Base-by-base conservation (phyloP, 352 stramenopile species). In the Globisporangium spinosum region DNA sequence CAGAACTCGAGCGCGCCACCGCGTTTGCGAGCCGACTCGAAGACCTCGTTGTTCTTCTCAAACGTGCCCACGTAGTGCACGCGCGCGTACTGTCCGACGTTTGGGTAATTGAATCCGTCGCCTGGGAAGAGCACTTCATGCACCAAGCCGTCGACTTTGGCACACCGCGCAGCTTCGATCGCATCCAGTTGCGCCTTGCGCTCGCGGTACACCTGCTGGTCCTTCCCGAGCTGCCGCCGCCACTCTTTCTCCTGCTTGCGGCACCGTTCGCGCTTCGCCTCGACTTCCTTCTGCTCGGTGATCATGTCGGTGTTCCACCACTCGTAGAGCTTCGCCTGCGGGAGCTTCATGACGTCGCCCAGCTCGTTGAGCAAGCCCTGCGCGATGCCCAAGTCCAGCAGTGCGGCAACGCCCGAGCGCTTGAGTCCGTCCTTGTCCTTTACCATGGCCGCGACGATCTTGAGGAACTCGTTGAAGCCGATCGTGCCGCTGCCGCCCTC, bases 21-120 rank as follows among this genome's bases (percentile, higher is more conserved):
- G 29, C 85, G 83, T 51, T 72, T 80, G 27, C 84, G 62, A 0
- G 85, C 89, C 22, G 83, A 90, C 58, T 91, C 85, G 67, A 94
- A 91, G 1, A 90, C 68, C 5, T 81, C 69, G 8, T 75, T 77
- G 8, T 40, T 78, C 13, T 77, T 70, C 60, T 84, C 73, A 67
- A 91, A 91, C 58, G 70, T 76, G 7, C 78, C 85, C 3, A 77
- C 71, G 64, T 94, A 94, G 61, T 94, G 86, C 13, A 94, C 83
- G 20, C 86, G 79, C 20, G 80, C 83, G 35, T 83, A 94, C 70
- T 92, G 86, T 10, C 86, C 83, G 15, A 73, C 58, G 2, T 70
- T 72, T 2, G 86, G 83, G 60, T 79, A 92, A 49, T 87, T 90
- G 35, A 72, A 40, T 5, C 73, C 77, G 35, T 92, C 82, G 2